A percentile compares a stretch with the other conserved stretches of the same genome.
phyloP scores from a whole-genome alignment of 495 filamentous ascomycete species.

The Xylaria nigripes region DNA sequence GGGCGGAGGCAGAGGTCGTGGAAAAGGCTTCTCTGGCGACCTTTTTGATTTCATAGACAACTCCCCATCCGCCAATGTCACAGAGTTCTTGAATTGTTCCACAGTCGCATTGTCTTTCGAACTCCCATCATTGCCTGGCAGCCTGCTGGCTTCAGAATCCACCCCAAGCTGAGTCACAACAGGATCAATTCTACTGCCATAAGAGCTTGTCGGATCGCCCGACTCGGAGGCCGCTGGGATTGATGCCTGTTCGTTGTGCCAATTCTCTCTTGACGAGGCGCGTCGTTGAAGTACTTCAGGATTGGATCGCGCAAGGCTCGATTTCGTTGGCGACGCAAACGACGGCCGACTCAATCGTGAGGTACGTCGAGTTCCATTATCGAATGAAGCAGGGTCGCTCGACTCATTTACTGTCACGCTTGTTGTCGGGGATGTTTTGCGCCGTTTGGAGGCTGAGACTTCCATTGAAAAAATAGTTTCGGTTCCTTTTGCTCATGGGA shows the following conservation, averaged over 20 bases:
- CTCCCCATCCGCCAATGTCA: conserved; percentile 14
- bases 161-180: neutral
- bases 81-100: conserved; percentile 10
- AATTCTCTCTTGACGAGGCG: conserved; percentile 26
- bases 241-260: conserved; percentile 17
- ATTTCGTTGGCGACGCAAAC: conserved; percentile 57
- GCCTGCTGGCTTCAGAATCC: neutral
- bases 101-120: neutral
- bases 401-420: conserved; percentile 16
- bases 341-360: conserved; percentile 40
- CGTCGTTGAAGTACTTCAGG: conserved; percentile 49
- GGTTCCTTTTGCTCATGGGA: neutral
- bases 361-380: conserved; percentile 13
- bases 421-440: conserved; percentile 47
- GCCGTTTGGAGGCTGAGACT: conserved; percentile 53
- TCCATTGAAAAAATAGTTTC: conserved; percentile 34
- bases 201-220: neutral
- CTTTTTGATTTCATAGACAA: conserved; percentile 20
- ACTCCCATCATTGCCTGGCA: neutral
- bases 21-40: conserved; percentile 26
- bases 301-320: conserved; percentile 56
- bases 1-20: conserved; percentile 34
- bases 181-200: neutral
- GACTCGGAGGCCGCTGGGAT: conserved; percentile 16
- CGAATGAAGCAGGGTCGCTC: conserved; percentile 16